Percentiles rank a stretch among this genome's conserved stretches.
phyloP scores from a whole-genome alignment of 345 rosid species.

The Physaria fendleri region DNA sequence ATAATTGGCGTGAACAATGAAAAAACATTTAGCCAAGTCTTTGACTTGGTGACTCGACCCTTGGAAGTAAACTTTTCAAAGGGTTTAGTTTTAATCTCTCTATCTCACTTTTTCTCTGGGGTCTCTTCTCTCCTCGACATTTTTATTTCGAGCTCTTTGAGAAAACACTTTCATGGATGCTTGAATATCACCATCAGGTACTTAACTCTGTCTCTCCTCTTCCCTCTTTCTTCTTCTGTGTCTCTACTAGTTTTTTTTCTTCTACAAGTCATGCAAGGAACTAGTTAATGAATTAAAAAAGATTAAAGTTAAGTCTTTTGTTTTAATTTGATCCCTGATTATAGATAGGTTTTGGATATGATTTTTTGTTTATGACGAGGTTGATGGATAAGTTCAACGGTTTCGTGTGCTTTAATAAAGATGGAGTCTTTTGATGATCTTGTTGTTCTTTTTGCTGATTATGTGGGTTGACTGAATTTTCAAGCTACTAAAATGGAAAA shows the following conservation, averaged over 20 bases:
- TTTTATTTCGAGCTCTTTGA: slow-evolving; percentile 16
- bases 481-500: slow-evolving; percentile 9
- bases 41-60: slow-evolving; percentile 33
- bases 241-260: slow-evolving; percentile 6
- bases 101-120: slow-evolving; percentile 24
- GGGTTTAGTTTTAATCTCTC: slow-evolving; percentile 26
- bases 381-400: slow-evolving; percentile 4
- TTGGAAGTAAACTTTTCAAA: slow-evolving; percentile 29
- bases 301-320: not conserved
- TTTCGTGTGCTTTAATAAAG: slow-evolving; percentile 1
- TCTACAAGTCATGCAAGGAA: slow-evolving; percentile 17
- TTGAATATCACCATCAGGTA: slow-evolving; percentile 26
- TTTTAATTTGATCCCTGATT: slow-evolving; percentile 11
- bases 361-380: not conserved
- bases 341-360: not conserved
- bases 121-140: slow-evolving; percentile 26
- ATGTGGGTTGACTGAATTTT: slow-evolving; percentile 25
- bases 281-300: not conserved
- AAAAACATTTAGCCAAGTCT: not conserved
- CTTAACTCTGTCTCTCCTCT: not conserved
- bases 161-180: slow-evolving; percentile 25
- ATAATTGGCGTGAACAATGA: slow-evolving; percentile 11
- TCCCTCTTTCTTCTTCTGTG: not conserved
- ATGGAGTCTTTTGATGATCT: slow-evolving; percentile 20
- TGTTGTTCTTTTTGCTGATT: slow-evolving; percentile 4